Evolutionary conservation across 1,284 basidiomycete genomes (phyloP).

Genomic region (Laetiporus sulphureus): DNA sequence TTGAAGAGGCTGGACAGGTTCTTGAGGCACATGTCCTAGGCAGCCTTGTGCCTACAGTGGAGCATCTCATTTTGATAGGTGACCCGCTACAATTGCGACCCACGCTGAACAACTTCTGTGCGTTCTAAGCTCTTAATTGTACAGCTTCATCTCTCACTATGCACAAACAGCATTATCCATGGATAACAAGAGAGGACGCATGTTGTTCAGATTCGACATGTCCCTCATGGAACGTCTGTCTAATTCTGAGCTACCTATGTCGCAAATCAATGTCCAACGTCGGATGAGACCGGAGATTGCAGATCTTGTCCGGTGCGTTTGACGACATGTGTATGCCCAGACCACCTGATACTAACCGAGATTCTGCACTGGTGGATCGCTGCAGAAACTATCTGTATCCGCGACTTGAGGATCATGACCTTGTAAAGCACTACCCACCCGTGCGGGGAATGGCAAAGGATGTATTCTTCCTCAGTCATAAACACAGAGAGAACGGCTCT

Average conservation of each 20-base stretch:
- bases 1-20: slow-evolving; percentile 66
- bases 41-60: slow-evolving; percentile 41
- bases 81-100: slow-evolving; percentile 58
- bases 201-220: slow-evolving; percentile 37
- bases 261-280: slow-evolving; percentile 33
- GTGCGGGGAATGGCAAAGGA: slow-evolving; percentile 53
- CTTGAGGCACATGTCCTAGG: slow-evolving; percentile 67
- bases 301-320: slow-evolving; percentile 32
- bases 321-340: no score
- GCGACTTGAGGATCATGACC: slow-evolving; percentile 45
- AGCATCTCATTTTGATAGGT: slow-evolving; percentile 19
- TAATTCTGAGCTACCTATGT: slow-evolving; percentile 31
- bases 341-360: neutral
- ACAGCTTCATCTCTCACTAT: neutral
- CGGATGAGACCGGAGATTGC: slow-evolving; percentile 41
- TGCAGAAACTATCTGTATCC: slow-evolving; percentile 53
- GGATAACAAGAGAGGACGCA: slow-evolving; percentile 29
- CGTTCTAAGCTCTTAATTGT: no score
- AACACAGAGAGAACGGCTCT: slow-evolving; percentile 43
- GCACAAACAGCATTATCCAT: slow-evolving; percentile 24
- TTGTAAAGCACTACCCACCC: slow-evolving; percentile 41
- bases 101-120: slow-evolving; percentile 60
- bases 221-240: slow-evolving; percentile 44
- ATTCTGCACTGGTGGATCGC: neutral
- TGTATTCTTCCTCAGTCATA: slow-evolving; percentile 55